Evolutionary conservation across 805 yeast genomes (phyloP), one percentile per base, ranked within the genome.

Genomic region (Starmera quercuum): DNA sequence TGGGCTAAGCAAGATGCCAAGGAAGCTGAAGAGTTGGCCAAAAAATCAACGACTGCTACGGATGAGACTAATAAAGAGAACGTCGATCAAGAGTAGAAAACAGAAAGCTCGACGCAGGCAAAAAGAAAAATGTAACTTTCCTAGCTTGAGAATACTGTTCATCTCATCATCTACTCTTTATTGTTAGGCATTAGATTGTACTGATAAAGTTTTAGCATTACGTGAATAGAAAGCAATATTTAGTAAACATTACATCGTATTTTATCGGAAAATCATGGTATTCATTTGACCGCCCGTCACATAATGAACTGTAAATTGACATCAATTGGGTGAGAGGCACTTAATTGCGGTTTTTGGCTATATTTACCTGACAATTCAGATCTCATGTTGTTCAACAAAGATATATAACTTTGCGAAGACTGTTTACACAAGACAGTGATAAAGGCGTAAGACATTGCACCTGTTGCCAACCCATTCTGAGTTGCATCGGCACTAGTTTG

Each of bases 401-500:
- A 66, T 35, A 83, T 48, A 49, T 79, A 85, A 15, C 80, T 67
- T 58, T 83, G 92, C 44, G 70, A 67, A 7, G 83, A 78, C 48
- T 75, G 73, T 31, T 66, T 61, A 18, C 59, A 46, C 63, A 84
- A 58, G 7, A 82, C 88, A 39, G 67, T 64, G 30, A 83, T 65
- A 47, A 85, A 83, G 1, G 94, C 80, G 59, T 75, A 82, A 17
- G 87, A 78, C 83, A 84, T 79, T 4, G 95, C 95, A 37, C 95
- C 95, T 0, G 92, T 82, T 27, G 77, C 72, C 10, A 57, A 59
- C 19, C 88, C 87, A 25, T 73, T 76, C 50, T 80, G 85, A 15
- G 62, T 64, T 0, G 95, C 82, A 56, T 84, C 95, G 6, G 95
- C 95, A 21, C 81, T 72, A 0, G 95, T 84, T 58, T 84, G 95